Percentiles rank a stretch among this genome's conserved stretches.
Conservation (phyloP, 805 yeast genomes). For the Wickerhamiella sergipiensis region DNA sequence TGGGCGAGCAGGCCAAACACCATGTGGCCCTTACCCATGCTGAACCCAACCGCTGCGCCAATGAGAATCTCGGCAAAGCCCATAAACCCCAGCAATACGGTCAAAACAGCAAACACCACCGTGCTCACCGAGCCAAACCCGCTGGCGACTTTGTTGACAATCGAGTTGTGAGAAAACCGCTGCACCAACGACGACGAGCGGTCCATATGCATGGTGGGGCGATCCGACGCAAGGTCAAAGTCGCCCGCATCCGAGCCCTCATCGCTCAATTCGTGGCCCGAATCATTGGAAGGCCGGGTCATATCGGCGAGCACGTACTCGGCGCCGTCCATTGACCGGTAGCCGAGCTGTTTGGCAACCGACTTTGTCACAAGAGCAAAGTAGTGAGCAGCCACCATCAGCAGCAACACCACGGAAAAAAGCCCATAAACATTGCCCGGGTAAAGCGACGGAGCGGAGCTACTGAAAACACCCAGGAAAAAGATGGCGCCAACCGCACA, state of each 20-base stretch:
- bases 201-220: neutral
- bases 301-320: slow-evolving; percentile 17
- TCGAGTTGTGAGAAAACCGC: slow-evolving; percentile 9
- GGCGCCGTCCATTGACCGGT: slow-evolving; percentile 21
- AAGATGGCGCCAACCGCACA: slow-evolving; percentile 26
- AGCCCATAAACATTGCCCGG: slow-evolving; percentile 62
- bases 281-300: slow-evolving; percentile 16
- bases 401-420: slow-evolving; percentile 47
- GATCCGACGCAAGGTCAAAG: slow-evolving; percentile 7
- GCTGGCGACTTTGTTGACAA: slow-evolving; percentile 17
- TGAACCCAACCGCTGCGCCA: slow-evolving; percentile 50
- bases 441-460: slow-evolving; percentile 51
- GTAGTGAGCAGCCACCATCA: slow-evolving; percentile 42
- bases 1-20: slow-evolving; percentile 85
- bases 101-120: slow-evolving; percentile 36
- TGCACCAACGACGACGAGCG: slow-evolving; percentile 7
- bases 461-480: slow-evolving; percentile 46
- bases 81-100: slow-evolving; percentile 52
- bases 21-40: slow-evolving; percentile 51
- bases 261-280: slow-evolving; percentile 12
- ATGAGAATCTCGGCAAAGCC: slow-evolving; percentile 42
- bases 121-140: slow-evolving; percentile 22
- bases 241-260: slow-evolving; percentile 7
- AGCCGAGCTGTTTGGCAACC: slow-evolving; percentile 8
- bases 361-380: slow-evolving; percentile 21